Conservation (phyloP, 345 rosid genomes). For the Gossypium bickii region DNA sequence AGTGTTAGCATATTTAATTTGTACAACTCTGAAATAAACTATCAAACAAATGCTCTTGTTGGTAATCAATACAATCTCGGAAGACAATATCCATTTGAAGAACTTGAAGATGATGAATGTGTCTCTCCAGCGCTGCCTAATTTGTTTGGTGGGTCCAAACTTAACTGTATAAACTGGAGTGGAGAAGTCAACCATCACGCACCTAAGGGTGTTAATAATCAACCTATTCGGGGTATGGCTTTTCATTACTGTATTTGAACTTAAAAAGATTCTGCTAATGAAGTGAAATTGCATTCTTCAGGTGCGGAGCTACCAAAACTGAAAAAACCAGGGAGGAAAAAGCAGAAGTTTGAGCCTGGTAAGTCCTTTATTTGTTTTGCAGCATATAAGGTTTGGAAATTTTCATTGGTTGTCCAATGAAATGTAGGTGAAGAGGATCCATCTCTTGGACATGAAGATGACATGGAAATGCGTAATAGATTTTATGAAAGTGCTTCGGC, state of each 20-base stretch:
- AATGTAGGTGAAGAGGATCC: slow-evolving; percentile 40
- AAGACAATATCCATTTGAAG: slow-evolving; percentile 60
- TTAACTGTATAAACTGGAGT: slow-evolving; percentile 26
- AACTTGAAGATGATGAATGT: slow-evolving; percentile 65
- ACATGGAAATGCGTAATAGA: slow-evolving; percentile 45
- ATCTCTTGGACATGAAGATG: slow-evolving; percentile 41
- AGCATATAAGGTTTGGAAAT: slow-evolving; percentile 4
- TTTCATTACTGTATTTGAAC: slow-evolving; percentile 17
- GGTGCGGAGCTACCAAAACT: slow-evolving; percentile 40
- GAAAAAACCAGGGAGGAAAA: slow-evolving; percentile 69
- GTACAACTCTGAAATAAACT: slow-evolving; percentile 64
- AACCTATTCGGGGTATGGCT: slow-evolving; percentile 18
- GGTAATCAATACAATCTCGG: slow-evolving; percentile 38
- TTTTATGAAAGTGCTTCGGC: slow-evolving; percentile 77
- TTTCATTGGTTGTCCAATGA: slow-evolving; percentile 13
- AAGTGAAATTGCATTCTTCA: slow-evolving; percentile 26
- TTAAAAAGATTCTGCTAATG: slow-evolving; percentile 21
- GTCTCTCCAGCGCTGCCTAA: slow-evolving; percentile 47
- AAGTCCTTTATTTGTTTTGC: slow-evolving; percentile 29
- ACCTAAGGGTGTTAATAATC: slow-evolving; percentile 27
- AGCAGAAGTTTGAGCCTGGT: slow-evolving; percentile 58
- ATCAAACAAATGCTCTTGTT: slow-evolving; percentile 43
- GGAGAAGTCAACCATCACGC: slow-evolving; percentile 30
- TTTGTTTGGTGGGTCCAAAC: slow-evolving; percentile 45
- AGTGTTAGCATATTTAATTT: slow-evolving; percentile 70